Percentiles rank a stretch among this genome's conserved stretches.
Conservation (phyloP, 2,329 filamentous ascomycete species). For the Clarireedia hainanense region DNA sequence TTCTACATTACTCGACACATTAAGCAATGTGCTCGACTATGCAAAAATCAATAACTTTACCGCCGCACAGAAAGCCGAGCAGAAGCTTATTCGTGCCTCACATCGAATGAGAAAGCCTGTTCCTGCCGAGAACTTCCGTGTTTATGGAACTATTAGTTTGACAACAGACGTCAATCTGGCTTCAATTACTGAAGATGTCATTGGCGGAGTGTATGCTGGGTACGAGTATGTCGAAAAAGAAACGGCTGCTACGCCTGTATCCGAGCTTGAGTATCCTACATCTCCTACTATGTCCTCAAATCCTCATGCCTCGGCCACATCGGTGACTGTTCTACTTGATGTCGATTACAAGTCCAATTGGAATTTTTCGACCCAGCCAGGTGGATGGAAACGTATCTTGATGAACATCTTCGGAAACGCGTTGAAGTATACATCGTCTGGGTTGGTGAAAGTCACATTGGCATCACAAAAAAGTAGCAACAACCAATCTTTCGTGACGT, state of each 20-base stretch:
- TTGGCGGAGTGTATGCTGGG: slow-evolving; percentile 31
- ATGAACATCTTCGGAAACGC: slow-evolving; percentile 58
- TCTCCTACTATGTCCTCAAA: not conserved
- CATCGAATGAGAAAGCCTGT: not conserved
- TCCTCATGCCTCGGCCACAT: not conserved
- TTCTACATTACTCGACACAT: slow-evolving; percentile 30
- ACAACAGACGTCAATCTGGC: slow-evolving; percentile 28
- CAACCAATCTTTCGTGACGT: slow-evolving; percentile 19
- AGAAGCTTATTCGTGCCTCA: not conserved
- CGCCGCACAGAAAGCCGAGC: not conserved
- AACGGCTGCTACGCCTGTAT: not conserved
- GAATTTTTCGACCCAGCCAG: slow-evolving; percentile 23
- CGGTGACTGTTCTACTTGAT: slow-evolving; percentile 39
- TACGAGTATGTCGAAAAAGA: slow-evolving; percentile 21
- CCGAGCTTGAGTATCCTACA: not conserved
- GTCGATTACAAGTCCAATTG: slow-evolving; percentile 30
- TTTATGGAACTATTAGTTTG: slow-evolving; percentile 13
- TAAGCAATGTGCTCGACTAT: slow-evolving; percentile 33
- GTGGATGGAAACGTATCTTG: slow-evolving; percentile 34
- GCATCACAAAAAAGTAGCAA: slow-evolving; percentile 27
- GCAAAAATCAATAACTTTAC: slow-evolving; percentile 26
- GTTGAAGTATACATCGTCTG: slow-evolving; percentile 50
- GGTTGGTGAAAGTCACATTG: slow-evolving; percentile 38
- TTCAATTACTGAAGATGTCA: slow-evolving; percentile 30
- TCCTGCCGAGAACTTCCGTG: not conserved